A percentile compares a stretch with the other conserved stretches of the same genome.
phyloP scores from a whole-genome alignment of 352 stramenopile genomes.

The Globisporangium sylvaticum region DNA sequence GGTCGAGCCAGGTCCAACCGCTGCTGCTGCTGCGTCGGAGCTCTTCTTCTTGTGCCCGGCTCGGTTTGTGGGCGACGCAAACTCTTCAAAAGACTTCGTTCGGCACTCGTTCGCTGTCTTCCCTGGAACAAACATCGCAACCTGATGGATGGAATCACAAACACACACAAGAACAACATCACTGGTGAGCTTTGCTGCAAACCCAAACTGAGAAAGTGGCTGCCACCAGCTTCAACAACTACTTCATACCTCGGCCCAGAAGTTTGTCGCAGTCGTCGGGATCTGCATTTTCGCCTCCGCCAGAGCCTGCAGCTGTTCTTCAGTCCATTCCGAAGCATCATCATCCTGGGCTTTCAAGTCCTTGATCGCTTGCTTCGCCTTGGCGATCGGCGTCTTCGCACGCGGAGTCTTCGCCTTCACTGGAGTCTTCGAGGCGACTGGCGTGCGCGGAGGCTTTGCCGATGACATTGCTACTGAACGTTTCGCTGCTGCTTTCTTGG shows the following conservation, averaged over 20 bases:
- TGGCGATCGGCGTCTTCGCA: slow-evolving; percentile 11
- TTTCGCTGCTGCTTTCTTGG: not conserved
- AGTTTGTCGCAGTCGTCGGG: slow-evolving; percentile 57
- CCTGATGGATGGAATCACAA: not conserved
- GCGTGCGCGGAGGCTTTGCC: slow-evolving; percentile 10
- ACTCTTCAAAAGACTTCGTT: slow-evolving; percentile 51
- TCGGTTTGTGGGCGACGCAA: slow-evolving; percentile 38
- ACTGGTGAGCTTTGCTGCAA: not conserved
- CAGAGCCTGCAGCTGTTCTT: slow-evolving; percentile 46
- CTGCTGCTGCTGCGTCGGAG: not conserved
- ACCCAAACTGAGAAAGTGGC: too few relatives aligned
- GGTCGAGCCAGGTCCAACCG: not conserved
- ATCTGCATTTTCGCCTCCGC: slow-evolving; percentile 53
- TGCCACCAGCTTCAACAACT: not conserved
- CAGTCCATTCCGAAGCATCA: slow-evolving; percentile 32
- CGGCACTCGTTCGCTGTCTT: slow-evolving; percentile 65
- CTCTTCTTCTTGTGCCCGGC: slow-evolving; percentile 25
- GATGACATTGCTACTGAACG: not conserved
- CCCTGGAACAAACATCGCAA: slow-evolving; percentile 40
- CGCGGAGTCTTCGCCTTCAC: slow-evolving; percentile 3
- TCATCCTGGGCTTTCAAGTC: slow-evolving; percentile 19
- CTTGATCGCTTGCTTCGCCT: slow-evolving; percentile 27
- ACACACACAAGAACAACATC: not conserved
- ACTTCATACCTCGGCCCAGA: slow-evolving; percentile 48
- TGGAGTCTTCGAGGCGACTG: slow-evolving; percentile 3